Evolutionary conservation across 2,329 filamentous ascomycete genomes (phyloP).

Genomic region (Penicillium sp.): DNA sequence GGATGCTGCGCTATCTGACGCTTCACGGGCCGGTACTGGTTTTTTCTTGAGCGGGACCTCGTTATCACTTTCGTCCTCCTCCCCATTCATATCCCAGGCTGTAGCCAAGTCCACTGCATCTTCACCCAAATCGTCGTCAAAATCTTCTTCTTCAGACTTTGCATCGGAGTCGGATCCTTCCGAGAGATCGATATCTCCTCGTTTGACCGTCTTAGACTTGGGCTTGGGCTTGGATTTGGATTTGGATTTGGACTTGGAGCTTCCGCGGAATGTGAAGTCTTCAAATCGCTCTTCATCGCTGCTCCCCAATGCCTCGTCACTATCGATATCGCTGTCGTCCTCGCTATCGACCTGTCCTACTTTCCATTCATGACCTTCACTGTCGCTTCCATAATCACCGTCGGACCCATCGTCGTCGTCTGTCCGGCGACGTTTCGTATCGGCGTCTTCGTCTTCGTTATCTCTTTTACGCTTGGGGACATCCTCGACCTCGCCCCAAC

Average conservation of each 20-base stretch:
- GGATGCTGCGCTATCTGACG: slow-evolving; percentile 14
- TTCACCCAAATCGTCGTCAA: slow-evolving; percentile 61
- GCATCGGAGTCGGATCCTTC: slow-evolving; percentile 46
- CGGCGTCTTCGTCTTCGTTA: slow-evolving; percentile 37
- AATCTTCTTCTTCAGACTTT: slow-evolving; percentile 40
- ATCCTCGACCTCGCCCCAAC: slow-evolving; percentile 57
- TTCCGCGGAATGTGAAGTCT: slow-evolving; percentile 66
- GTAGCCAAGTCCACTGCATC: slow-evolving; percentile 62
- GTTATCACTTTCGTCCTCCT: slow-evolving; percentile 37
- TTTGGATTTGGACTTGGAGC: slow-evolving; percentile 46
- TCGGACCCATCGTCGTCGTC: slow-evolving; percentile 46
- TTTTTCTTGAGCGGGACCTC: slow-evolving; percentile 25
- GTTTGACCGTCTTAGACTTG: slow-evolving; percentile 22
- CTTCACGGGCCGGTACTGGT: slow-evolving; percentile 18
- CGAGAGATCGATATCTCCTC: slow-evolving; percentile 45
- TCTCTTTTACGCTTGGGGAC: slow-evolving; percentile 41
- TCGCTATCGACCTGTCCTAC: slow-evolving; percentile 67
- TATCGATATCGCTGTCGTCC: slow-evolving; percentile 66
- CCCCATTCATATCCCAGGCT: slow-evolving; percentile 55
- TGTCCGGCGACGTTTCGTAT: slow-evolving; percentile 44
- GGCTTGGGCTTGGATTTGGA: slow-evolving; percentile 36
- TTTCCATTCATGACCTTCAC: slow-evolving; percentile 80
- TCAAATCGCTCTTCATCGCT: slow-evolving; percentile 84
- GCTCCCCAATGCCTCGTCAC: slow-evolving; percentile 79
- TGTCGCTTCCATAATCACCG: slow-evolving; percentile 74